phyloP scores from a whole-genome alignment of 2,329 filamentous ascomycete species.

The Sclerotinia glacialis region DNA sequence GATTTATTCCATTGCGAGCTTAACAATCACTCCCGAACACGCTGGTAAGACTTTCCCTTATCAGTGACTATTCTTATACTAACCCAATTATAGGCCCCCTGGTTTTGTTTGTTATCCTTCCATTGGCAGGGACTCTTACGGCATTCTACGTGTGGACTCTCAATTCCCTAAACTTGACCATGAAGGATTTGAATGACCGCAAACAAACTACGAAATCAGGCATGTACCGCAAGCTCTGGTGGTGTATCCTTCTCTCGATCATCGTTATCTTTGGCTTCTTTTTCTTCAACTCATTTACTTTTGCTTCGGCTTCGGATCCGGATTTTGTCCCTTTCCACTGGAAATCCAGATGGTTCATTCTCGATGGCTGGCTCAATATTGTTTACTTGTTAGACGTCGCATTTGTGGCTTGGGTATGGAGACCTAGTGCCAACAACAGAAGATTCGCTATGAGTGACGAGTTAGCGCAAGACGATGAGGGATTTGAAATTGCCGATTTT shows the following conservation, averaged over 20 bases:
- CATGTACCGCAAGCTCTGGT: conserved; percentile 99
- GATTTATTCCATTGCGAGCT: conserved; percentile 85
- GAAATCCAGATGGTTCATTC: conserved; percentile 95
- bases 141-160: conserved; percentile 99
- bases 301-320: conserved; percentile 78
- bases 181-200: conserved; percentile 91
- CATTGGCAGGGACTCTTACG: conserved; percentile 85
- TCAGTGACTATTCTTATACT: conserved; percentile 14
- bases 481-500: conserved; percentile 93
- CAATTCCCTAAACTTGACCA: conserved; percentile 89
- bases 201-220: conserved; percentile 89
- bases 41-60: conserved; percentile 53
- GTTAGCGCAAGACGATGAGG: conserved; percentile 96
- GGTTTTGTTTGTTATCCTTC: conserved; percentile 88
- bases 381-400: conserved; percentile 93
- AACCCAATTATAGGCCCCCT: conserved; percentile 61
- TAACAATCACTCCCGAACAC: conserved; percentile 84
- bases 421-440: conserved; percentile 93
- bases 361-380: conserved; percentile 95
- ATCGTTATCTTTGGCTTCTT: conserved; percentile 97
- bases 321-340: conserved; percentile 96
- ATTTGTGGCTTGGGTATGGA: conserved; percentile 93
- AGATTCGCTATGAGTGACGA: conserved; percentile 99
- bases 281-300: conserved; percentile 96
- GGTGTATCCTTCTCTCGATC: conserved; percentile 90